Evolutionary conservation across 2,329 filamentous ascomycete genomes (phyloP), one percentile per base, ranked within the genome.

Genomic region (Teratosphaeria epicoccoides): DNA sequence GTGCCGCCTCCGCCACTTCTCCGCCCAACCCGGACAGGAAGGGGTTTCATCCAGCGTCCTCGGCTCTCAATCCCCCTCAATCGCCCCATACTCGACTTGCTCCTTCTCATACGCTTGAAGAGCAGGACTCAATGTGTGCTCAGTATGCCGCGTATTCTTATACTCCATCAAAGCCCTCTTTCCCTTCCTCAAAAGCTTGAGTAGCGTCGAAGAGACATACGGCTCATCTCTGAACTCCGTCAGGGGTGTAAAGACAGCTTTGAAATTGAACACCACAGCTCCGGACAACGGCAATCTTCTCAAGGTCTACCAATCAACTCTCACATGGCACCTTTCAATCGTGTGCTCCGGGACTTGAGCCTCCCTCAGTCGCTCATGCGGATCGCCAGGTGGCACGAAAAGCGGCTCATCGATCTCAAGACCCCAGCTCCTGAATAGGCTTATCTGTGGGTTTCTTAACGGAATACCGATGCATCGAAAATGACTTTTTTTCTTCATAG

Each of bases 301-400:
- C 3, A 95, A 71, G 0, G 88, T 95, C 68, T 95, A 89, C 87
- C 88, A 94, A 66, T 95, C 88, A 1, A 93, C 87, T 4, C 88
- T 79, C 1, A 95, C 72, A 55, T 84, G 72, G 56, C 86, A 73
- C 28, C 86, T 78, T 0, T 79, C 74, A 2, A 81, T 63, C 0
- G 69, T 70, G 5, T 91, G 71, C 20, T 72, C 68, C 0, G 76
- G 70, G 46, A 79, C 73, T 56, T 90, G 85, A 0, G 70, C 64
- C 0, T 74, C 70, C 17, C 85, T 80, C 28, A 81, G 73, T 40
- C 71, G 68, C 59, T 83, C 82, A 52, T 86, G 81, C 0, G 80
- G 78, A 58, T 87, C 76, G 1, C 81, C 82, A 0, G 82, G 78
- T 0, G 85, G 84, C 75, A 88, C 82, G 68, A 84, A 93, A 2